phyloP scores from a whole-genome alignment of 2,329 filamentous ascomycete species.

The Chrysosporium queenslandicum region DNA sequence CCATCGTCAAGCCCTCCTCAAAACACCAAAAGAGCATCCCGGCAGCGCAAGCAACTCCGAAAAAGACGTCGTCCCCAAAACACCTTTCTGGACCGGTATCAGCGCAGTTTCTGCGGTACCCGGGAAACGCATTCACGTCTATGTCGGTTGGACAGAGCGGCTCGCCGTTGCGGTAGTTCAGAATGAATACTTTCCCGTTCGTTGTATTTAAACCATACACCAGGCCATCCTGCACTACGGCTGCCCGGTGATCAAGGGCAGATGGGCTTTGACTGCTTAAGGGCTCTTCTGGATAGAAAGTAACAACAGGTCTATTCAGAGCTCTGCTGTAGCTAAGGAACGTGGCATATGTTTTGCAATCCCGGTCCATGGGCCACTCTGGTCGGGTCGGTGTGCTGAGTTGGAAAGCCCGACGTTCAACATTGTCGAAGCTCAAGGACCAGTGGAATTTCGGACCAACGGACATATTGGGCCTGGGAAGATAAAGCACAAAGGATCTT shows the following conservation, averaged over 20 bases:
- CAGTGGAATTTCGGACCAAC: too few species aligned
- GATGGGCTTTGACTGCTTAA: too few species aligned
- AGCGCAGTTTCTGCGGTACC: too few species aligned
- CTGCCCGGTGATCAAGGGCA: background rate
- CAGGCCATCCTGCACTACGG: background rate
- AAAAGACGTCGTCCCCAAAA: slow-evolving; percentile 21
- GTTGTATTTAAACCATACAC: too few species aligned
- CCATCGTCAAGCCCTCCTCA: too few species aligned
- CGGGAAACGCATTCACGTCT: too few species aligned
- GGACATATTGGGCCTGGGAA: background rate
- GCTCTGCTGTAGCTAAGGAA: background rate
- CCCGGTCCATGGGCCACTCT: too few species aligned
- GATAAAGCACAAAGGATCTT: background rate
- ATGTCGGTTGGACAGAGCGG: too few species aligned
- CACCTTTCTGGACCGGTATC: too few species aligned
- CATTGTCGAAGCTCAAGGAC: background rate
- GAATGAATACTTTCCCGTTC: background rate
- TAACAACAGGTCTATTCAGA: background rate
- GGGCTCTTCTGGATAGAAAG: background rate
- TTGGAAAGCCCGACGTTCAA: background rate
- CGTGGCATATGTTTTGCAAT: too few species aligned
- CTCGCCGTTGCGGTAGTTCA: background rate
- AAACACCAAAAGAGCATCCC: too few species aligned
- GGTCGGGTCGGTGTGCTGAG: background rate
- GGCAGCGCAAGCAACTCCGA: too few species aligned